Evolutionary conservation across 1,284 basidiomycete genomes (phyloP).

Genomic region (Fomitopsis betulina): DNA sequence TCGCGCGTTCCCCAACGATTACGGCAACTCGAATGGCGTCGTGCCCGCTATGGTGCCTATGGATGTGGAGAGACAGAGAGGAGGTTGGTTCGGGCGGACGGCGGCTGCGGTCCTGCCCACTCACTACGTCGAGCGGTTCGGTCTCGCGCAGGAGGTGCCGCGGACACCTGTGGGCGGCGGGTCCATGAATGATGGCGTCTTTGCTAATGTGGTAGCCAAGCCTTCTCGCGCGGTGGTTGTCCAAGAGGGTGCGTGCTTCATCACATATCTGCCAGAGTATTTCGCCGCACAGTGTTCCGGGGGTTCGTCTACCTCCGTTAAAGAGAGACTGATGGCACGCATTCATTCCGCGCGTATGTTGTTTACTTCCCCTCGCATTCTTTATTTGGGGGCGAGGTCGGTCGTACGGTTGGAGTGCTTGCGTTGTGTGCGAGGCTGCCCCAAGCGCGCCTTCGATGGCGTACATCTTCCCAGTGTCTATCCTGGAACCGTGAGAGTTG

Average conservation of each 20-base stretch:
- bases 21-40: constrained; percentile 81
- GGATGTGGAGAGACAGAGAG: constrained; percentile 28
- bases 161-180: constrained; percentile 66
- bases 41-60: constrained; percentile 51
- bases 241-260: constrained; percentile 49
- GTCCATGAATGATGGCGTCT: constrained; percentile 87
- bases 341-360: neutral
- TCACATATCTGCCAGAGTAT: neutral
- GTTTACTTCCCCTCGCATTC: neutral
- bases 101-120: constrained; percentile 55
- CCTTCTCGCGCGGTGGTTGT: constrained; percentile 60
- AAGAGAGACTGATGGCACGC: neutral
- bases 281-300: neutral
- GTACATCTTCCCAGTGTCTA: neutral
- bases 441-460: too few species aligned
- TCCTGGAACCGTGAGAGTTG: neutral
- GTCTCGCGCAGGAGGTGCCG: constrained; percentile 46
- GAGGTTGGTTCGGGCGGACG: constrained; percentile 55
- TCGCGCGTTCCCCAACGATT: constrained; percentile 60
- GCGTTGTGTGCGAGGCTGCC: too few species aligned
- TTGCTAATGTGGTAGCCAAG: constrained; percentile 94
- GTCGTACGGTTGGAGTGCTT: too few species aligned
- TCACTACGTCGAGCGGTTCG: constrained; percentile 40
- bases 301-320: neutral
- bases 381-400: neutral